A percentile compares a stretch with the other conserved stretches of the same genome.
Evolutionary conservation across 129 eudicot genomes (phyloP).

Genomic region (Scalesia atractyloides): DNA sequence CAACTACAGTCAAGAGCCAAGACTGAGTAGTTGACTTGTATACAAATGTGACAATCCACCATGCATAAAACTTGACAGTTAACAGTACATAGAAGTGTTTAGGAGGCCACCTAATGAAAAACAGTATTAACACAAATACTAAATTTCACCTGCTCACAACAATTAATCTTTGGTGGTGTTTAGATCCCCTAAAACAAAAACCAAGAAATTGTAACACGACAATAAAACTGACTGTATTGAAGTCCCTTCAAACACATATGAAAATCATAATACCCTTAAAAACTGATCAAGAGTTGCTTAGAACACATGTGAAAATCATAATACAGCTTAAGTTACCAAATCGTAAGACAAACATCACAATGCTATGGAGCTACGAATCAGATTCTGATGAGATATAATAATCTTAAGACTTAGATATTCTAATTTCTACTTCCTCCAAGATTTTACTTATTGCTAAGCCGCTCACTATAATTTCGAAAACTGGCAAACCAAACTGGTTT

Average conservation of each 20-base stretch:
- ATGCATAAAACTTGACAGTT: neutral
- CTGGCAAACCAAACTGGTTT: neutral
- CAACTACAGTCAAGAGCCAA: neutral
- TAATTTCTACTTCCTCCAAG: constrained; percentile 11
- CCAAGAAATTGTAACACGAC: neutral
- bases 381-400: constrained; percentile 10
- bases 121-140: neutral
- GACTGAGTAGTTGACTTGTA: neutral
- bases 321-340: neutral
- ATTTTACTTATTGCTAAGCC: neutral
- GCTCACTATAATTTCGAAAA: too few relatives aligned
- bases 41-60: neutral
- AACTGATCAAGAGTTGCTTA: neutral
- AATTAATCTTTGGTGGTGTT: neutral
- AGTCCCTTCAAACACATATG: neutral
- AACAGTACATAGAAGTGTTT: neutral
- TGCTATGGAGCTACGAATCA: neutral
- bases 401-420: constrained; percentile 4
- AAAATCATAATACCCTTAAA: neutral
- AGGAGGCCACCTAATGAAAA: neutral
- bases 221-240: neutral
- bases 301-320: neutral
- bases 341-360: neutral
- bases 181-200: neutral
- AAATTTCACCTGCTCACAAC: neutral